Conservation (phyloP, 176 grass and related monocot species). For the Puccinellia tenuiflora region DNA sequence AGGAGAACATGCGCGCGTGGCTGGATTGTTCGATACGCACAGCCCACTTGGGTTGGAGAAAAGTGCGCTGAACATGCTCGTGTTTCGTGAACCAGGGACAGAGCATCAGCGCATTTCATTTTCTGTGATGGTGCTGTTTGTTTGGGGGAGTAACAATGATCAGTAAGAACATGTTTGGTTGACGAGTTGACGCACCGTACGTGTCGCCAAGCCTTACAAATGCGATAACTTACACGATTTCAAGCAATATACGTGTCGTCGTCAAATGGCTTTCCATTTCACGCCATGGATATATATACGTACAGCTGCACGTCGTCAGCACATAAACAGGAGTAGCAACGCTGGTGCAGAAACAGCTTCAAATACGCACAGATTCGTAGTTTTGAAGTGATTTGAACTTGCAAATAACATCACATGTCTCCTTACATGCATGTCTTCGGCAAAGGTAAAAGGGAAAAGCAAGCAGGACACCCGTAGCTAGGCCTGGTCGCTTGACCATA, state of each 20-base stretch:
- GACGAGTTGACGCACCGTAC: not conserved
- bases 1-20: not conserved
- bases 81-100: not conserved
- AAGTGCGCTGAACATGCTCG: not conserved
- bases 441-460: not conserved
- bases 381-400: not conserved
- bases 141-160: not conserved
- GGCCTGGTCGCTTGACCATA: not conserved
- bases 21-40: not conserved
- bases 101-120: not conserved
- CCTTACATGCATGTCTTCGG: constrained; percentile 8
- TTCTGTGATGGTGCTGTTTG: not conserved
- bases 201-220: not conserved
- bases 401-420: not conserved
- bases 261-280: not conserved
- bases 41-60: not conserved
- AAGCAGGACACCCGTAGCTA: not conserved
- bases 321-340: not conserved
- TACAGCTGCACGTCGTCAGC: too few species aligned
- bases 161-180: not conserved
- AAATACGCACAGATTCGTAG: not conserved
- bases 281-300: not conserved
- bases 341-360: not conserved
- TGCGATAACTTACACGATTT: too few species aligned
- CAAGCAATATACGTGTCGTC: too few species aligned